Evolutionary conservation across 768 basidiomycete species (phyloP), one percentile per base, ranked within the genome.

Genomic region (Clavaria fumosa): DNA sequence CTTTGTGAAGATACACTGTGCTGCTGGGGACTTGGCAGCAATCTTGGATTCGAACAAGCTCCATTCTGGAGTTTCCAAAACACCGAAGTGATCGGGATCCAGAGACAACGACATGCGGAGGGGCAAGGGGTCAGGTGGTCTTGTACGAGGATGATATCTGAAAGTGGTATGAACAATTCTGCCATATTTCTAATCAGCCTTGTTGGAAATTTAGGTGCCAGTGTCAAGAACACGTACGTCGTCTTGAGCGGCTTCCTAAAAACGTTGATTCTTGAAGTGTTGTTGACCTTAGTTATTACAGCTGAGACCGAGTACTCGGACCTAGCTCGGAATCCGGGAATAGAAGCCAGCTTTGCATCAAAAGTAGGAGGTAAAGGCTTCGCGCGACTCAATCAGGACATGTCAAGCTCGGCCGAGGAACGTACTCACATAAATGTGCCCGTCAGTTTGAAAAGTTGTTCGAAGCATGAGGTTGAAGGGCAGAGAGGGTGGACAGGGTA

Each of bases 301-400:
- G 64, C 73, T 37, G 59, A 66, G 6, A 82, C 63, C 19, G 61
- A 63, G 49, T 84, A 85, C 41, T 69, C 68, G 37, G 80, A 70
- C 5, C 54, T 66, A 10, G 81, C 78, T 11, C 62, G 59, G 48
- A 84, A 82, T 1, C 81, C 82, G 7, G 81, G 81, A 5, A 83
- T 52, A 3, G 80, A 80, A 9, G 69, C 67, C 12, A 84, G 58
- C 44, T 75, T 77, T 11, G 76, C 71, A 40, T 72, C 62, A 43
- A 72, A 76, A 9, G 71, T 78, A 1, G 81, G 82, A 15, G 81
- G 81, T 17, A 85, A 60, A 31, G 71, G 62, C 80, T 83, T 38
- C 22, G 39, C 32, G 34, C n/a, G 15, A 9, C 7, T 7, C 15
- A 2, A 3, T n/a, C 7, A 21, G n/a, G 9, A 10, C 15, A 19